phyloP scores from a whole-genome alignment of 768 basidiomycete species.

The Mycena sanguinolenta region DNA sequence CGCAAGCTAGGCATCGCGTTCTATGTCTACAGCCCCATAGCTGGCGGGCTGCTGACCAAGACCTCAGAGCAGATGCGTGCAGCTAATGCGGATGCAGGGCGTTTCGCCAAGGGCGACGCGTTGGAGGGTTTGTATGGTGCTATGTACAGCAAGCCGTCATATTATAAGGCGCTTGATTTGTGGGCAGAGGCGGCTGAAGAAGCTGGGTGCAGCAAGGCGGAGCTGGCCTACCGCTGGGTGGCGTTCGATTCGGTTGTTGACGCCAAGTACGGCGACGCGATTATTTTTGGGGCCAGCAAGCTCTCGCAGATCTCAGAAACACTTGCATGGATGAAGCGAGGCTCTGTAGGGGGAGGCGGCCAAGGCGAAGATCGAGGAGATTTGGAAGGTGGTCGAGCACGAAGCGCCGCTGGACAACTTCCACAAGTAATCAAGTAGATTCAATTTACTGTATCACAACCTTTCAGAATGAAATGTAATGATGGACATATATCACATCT shows the following conservation, averaged over 20 bases:
- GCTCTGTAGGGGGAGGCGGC: not conserved
- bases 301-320: not conserved
- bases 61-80: not conserved
- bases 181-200: not conserved
- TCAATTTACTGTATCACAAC: too few relatives aligned
- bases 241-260: not conserved
- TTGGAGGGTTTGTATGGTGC: not conserved
- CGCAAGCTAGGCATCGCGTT: slow-evolving; percentile 1
- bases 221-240: not conserved
- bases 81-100: not conserved
- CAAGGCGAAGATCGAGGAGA: slow-evolving; percentile 27
- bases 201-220: not conserved
- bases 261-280: not conserved
- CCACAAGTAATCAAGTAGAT: too few relatives aligned
- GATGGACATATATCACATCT: too few relatives aligned
- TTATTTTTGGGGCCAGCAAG: not conserved
- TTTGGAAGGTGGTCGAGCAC: too few relatives aligned
- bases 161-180: not conserved
- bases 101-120: not conserved
- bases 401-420: slow-evolving; percentile 38
- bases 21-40: not conserved
- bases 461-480: too few relatives aligned
- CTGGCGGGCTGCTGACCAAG: not conserved
- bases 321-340: not conserved
- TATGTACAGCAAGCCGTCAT: not conserved